These are phyloP conservation scores for Wakefieldia striispora DNA, from an alignment of 768 basidiomycete species.

Conservation along the genomic window DNA sequence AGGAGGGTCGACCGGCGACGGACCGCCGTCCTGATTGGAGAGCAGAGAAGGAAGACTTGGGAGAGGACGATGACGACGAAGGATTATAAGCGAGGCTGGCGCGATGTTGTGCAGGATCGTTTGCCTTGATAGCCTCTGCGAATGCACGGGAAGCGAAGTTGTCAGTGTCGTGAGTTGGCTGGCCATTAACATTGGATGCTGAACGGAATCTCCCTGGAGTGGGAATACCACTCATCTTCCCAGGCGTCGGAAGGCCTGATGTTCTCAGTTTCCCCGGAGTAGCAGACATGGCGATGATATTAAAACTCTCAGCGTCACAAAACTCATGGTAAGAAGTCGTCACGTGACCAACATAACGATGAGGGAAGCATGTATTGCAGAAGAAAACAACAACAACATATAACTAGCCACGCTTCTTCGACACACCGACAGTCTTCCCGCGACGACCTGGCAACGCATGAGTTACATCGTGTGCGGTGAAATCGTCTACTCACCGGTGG, in stretches of 20 bases:
- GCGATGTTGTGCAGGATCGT: conserved; percentile 75
- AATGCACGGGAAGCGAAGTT: conserved; percentile 72
- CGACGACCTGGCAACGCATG: conserved; percentile 64
- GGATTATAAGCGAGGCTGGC: conserved; percentile 37
- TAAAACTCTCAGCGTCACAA: not conserved
- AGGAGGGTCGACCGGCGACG: conserved; percentile 58
- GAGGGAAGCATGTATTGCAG: conserved; percentile 7
- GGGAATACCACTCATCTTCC: conserved; percentile 51
- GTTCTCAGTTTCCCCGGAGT: conserved; percentile 43
- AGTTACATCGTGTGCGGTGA: not conserved
- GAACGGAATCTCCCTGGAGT: conserved; percentile 73
- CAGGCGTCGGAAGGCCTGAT: conserved; percentile 48
- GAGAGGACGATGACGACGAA: conserved; percentile 48
- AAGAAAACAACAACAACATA: conserved; percentile 1
- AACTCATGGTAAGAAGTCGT: not conserved
- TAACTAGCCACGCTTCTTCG: conserved; percentile 75
- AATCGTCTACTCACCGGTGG: conserved; percentile 63
- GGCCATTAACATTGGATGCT: conserved; percentile 47
- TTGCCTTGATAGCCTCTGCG: conserved; percentile 74
- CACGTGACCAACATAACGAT: conserved; percentile 18
- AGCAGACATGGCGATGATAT: conserved; percentile 34
- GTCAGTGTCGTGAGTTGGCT: conserved; percentile 37
- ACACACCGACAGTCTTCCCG: conserved; percentile 95
- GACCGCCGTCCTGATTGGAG: conserved; percentile 43
- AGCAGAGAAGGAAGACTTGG: conserved; percentile 38